Evolutionary conservation across 257 asterid genomes (phyloP).

Genomic region (Solanum chiquidenum): DNA sequence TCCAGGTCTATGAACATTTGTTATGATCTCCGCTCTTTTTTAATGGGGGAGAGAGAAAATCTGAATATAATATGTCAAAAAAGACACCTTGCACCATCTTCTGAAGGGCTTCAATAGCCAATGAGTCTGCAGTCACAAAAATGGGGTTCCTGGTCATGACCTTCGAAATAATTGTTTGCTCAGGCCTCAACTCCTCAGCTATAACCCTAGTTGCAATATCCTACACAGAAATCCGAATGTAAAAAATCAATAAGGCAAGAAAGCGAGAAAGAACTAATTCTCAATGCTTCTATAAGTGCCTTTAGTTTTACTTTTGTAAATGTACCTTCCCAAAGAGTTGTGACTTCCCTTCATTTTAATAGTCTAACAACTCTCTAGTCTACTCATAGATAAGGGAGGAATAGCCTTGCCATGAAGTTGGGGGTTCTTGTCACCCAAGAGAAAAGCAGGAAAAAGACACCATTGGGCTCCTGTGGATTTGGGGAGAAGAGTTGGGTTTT

Average conservation of each 20-base stretch:
- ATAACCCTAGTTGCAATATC: conserved; percentile 90
- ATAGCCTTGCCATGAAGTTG: background rate
- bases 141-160: conserved; percentile 95
- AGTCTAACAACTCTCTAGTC: background rate
- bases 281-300: background rate
- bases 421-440: background rate
- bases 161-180: conserved; percentile 66
- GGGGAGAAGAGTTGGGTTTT: background rate
- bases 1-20: background rate
- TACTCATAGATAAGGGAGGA: background rate
- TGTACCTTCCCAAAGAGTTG: background rate
- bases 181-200: conserved; percentile 93
- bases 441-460: background rate
- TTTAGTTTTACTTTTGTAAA: background rate
- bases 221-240: conserved; percentile 20
- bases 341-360: background rate
- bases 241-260: background rate
- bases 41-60: background rate
- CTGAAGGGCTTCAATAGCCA: conserved; percentile 95
- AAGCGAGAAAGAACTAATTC: background rate
- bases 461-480: background rate
- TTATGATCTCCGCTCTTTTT: background rate
- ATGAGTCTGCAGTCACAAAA: conserved; percentile 74
- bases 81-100: conserved; percentile 94
- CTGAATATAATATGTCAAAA: background rate